Base-by-base conservation (phyloP, 768 basidiomycete genomes). In the Imleria badia region DNA sequence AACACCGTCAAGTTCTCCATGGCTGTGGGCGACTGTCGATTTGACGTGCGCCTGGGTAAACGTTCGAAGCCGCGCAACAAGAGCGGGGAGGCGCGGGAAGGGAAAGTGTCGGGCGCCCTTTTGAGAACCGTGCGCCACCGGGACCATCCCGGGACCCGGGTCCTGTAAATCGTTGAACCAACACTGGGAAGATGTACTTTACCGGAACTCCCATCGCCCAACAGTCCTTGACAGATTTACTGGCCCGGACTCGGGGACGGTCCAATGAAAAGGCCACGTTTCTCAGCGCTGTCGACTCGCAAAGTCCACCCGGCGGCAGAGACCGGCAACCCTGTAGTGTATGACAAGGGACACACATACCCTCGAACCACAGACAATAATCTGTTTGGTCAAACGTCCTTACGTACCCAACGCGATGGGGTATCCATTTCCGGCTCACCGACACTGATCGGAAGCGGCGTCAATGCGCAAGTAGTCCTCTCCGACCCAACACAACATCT, bases 381-480 rank as follows among this genome's bases (percentile, higher is more conserved):
- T 36, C 35, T 15, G 29, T 51, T 52, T 47, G 34, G n/a, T n/a
- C n/a, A n/a, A 29, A 31, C 47, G 6, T 20, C 23, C 15, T 52
- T 62, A 62, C 51, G 56, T 59, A 57, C 30, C 22, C 36, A 13
- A 49, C 30, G 6, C 33, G 38, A 36, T 42, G 54, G n/a, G 23
- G 36, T 17, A 36, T 51, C 43, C 42, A 48, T 26, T 54, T 46
- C 52, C 20, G 45, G 41, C 34, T 3, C 33, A 10, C 40, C 51
- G 51, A 51, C 45, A 45, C 47, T 51, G 23, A 48, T 54, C 52
- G 52, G 52, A 6, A 14, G 52, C 33, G 45, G 52, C 52, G 45
- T 33, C 52, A 47, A 53, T 13, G 52, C 45, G 52, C 38, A 19
- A 13, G n/a, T n/a, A 10, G 17, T 15, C 40, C 39, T 20, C 46